A percentile compares a stretch with the other conserved stretches of the same genome.
Evolutionary conservation across 352 stramenopile genomes (phyloP).

Genomic region (Phytophthora tentaculata): DNA sequence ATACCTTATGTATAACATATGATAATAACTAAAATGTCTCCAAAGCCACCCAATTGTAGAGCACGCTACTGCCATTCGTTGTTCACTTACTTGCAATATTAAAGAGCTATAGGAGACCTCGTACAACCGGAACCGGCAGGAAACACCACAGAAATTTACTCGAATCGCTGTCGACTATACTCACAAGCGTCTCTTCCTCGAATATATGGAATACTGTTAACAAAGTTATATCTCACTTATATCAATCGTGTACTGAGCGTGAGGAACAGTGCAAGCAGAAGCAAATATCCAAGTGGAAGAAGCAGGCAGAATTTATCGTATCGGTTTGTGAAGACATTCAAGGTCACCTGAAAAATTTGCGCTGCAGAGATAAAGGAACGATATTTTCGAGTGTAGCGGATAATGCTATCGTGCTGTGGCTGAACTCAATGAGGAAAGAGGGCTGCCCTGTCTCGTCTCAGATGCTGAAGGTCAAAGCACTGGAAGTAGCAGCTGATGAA

Average conservation of each 20-base stretch:
- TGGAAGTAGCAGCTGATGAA: constrained; percentile 14
- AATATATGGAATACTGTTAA: no score
- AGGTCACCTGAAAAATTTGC: constrained; percentile 1
- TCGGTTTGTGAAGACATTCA: not conserved
- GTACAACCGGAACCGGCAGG: not conserved
- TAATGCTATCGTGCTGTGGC: constrained; percentile 3
- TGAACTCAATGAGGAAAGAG: constrained; percentile 7
- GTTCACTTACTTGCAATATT: not conserved
- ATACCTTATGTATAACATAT: not conserved
- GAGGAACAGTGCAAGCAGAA: constrained; percentile 2
- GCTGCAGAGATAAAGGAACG: constrained; percentile 3
- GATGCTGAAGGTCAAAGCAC: constrained; percentile 7
- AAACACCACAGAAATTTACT: constrained; percentile 1
- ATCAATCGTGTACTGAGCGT: no score
- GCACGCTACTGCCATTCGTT: not conserved
- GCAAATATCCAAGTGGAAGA: constrained; percentile 17
- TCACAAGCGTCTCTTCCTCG: not conserved
- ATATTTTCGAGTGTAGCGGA: constrained; percentile 7
- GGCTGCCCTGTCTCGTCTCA: constrained; percentile 1
- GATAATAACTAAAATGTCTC: not conserved
- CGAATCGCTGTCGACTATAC: constrained; percentile 21
- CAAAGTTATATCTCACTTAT: no score
- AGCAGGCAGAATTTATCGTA: not conserved
- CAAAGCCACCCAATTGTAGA: no score
- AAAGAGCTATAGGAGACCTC: no score